A percentile compares a stretch with the other conserved stretches of the same genome.
Evolutionary conservation across 2,329 filamentous ascomycete species (phyloP).

Genomic region (Sclerotinia nivalis): DNA sequence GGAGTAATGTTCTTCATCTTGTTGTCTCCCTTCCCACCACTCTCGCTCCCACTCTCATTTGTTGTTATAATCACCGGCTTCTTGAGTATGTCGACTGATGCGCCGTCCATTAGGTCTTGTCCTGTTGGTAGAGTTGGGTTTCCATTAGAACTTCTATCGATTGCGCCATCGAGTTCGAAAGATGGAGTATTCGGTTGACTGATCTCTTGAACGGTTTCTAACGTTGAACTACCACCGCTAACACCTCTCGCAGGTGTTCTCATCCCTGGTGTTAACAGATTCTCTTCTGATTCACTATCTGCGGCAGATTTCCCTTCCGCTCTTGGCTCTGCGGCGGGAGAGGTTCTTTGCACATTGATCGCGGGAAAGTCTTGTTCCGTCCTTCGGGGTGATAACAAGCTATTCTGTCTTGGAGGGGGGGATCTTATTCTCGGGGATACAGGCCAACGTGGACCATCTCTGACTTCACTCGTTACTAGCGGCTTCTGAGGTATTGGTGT

Average conservation of each 20-base stretch:
- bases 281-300: conserved; percentile 38
- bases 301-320: conserved; percentile 31
- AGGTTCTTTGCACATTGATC: conserved; percentile 55
- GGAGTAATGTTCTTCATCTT: conserved; percentile 43
- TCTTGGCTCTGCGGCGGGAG: conserved; percentile 45
- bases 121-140: conserved; percentile 51
- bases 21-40: conserved; percentile 55
- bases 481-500: conserved; percentile 66
- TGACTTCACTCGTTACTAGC: conserved; percentile 49
- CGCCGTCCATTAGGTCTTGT: conserved; percentile 39
- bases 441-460: conserved; percentile 69
- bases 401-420: conserved; percentile 63
- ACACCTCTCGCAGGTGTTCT: conserved; percentile 61
- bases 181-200: conserved; percentile 73
- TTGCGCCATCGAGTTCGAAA: conserved; percentile 48
- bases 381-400: conserved; percentile 48
- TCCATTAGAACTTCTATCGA: conserved; percentile 50
- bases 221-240: conserved; percentile 59
- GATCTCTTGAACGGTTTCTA: conserved; percentile 91
- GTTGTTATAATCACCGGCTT: conserved; percentile 48
- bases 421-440: conserved; percentile 76
- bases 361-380: conserved; percentile 53
- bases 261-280: conserved; percentile 48
- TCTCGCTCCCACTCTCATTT: conserved; percentile 66
- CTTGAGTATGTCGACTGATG: conserved; percentile 45